phyloP scores from a whole-genome alignment of 2,329 filamentous ascomycete genomes.

The Alternaria atra region DNA sequence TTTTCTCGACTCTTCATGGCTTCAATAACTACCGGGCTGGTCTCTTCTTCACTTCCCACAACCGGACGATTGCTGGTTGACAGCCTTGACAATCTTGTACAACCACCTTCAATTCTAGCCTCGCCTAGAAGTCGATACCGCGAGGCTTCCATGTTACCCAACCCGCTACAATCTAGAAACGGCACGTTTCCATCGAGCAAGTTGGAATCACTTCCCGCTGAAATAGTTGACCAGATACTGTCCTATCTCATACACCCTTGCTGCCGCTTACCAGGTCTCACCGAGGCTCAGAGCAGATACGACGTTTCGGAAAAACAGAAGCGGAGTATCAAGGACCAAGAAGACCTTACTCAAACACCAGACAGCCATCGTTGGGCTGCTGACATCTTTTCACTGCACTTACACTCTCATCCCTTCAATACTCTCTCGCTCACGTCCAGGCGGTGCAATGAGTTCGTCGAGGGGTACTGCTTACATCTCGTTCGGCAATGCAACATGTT shows the following conservation, averaged over 20 bases:
- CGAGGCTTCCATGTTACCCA: neutral
- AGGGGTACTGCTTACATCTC: constrained; percentile 39
- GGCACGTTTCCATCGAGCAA: constrained; percentile 16
- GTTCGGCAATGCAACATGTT: constrained; percentile 40
- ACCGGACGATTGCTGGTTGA: neutral
- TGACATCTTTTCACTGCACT: constrained; percentile 38
- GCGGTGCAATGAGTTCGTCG: constrained; percentile 30
- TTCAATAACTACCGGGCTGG: constrained; percentile 8
- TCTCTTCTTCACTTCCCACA: constrained; percentile 3
- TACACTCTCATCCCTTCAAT: constrained; percentile 40
- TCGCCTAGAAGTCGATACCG: neutral
- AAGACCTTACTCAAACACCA: constrained; percentile 32
- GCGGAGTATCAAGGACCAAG: constrained; percentile 29
- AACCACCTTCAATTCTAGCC: constrained; percentile 9
- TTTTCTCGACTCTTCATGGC: constrained; percentile 3
- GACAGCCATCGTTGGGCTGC: constrained; percentile 38
- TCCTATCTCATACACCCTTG: constrained; percentile 40
- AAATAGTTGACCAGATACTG: constrained; percentile 41
- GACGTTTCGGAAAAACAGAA: constrained; percentile 27
- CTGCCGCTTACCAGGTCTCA: constrained; percentile 41
- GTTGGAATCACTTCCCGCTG: constrained; percentile 38
- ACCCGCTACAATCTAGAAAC: neutral
- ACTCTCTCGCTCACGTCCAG: constrained; percentile 37
- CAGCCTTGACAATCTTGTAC: constrained; percentile 8
- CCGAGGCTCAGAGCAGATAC: constrained; percentile 37